phyloP scores from a whole-genome alignment of 2,329 filamentous ascomycete genomes.

The Dryadomyces quercus-mongolicae region DNA sequence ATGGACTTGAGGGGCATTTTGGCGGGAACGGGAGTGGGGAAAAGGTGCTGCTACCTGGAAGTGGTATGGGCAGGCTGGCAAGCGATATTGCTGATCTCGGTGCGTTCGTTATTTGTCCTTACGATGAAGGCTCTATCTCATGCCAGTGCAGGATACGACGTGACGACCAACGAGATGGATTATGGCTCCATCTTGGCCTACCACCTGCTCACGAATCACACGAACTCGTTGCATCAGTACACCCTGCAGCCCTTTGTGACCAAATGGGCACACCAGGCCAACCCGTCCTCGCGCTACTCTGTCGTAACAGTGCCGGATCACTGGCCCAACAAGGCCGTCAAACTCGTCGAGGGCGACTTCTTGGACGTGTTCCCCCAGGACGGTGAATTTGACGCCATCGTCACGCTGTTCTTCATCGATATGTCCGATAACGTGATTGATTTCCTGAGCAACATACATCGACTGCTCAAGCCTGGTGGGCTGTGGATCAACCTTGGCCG shows the following conservation, averaged over 20 bases:
- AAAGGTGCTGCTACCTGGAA: conserved; percentile 1
- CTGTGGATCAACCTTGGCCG: conserved; percentile 3
- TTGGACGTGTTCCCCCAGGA: not conserved
- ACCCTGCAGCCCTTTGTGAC: conserved; percentile 1
- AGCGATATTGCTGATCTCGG: conserved; percentile 1
- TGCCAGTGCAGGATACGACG: not conserved
- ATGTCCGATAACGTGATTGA: conserved; percentile 2
- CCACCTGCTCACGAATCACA: not conserved
- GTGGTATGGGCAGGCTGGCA: conserved; percentile 1
- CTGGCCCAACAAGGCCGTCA: not conserved
- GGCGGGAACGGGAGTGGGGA: not conserved
- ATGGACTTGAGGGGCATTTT: not conserved
- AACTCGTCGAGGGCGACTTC: conserved; percentile 2
- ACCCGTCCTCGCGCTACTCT: not conserved
- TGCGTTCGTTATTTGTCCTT: not conserved
- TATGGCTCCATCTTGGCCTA: conserved; percentile 1
- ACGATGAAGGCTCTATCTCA: not conserved
- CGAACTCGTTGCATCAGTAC: not conserved
- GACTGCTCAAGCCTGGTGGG: not conserved
- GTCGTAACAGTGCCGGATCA: not conserved
- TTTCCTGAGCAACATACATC: conserved; percentile 1
- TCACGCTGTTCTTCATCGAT: conserved; percentile 2
- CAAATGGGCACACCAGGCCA: not conserved
- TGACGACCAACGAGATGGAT: not conserved
- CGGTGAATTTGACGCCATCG: not conserved